Evolutionary conservation across 306 rosid species (phyloP).

Genomic region (Begonia fuchsioides): DNA sequence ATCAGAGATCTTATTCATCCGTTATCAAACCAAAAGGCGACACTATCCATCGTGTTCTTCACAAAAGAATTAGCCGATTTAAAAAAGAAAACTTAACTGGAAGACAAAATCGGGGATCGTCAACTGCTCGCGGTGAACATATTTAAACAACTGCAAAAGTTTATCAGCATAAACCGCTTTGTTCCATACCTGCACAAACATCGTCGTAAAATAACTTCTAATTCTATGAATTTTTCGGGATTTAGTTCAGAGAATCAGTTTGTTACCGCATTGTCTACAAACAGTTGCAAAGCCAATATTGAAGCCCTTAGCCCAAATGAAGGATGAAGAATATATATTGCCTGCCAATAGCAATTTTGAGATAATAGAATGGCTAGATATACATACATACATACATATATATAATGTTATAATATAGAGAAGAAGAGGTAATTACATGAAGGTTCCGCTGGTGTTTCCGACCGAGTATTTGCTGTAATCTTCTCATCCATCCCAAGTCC

Average conservation of each 20-base stretch:
- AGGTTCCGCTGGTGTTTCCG: slow-evolving; percentile 85
- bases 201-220: not conserved
- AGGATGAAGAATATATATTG: slow-evolving; percentile 91
- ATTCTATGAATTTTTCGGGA: no score
- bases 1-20: no score
- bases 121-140: slow-evolving; percentile 93
- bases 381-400: not conserved
- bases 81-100: slow-evolving; percentile 51
- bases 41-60: no score
- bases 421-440: slow-evolving; percentile 35
- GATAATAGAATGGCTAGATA: slow-evolving; percentile 4
- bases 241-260: not conserved
- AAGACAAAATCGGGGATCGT: slow-evolving; percentile 95
- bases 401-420: not conserved
- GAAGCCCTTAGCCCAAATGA: slow-evolving; percentile 80
- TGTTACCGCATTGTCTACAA: slow-evolving; percentile 63
- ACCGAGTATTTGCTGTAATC: slow-evolving; percentile 84
- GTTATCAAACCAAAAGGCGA: no score
- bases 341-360: slow-evolving; percentile 45
- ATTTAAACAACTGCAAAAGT: slow-evolving; percentile 80
- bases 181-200: slow-evolving; percentile 67
- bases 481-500: slow-evolving; percentile 89
- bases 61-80: no score
- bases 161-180: slow-evolving; percentile 89
- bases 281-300: slow-evolving; percentile 51